Percentiles rank a stretch among this genome's conserved stretches.
These are phyloP conservation scores for Ajuga chamaepitys DNA, from an alignment of 257 asterid species.

Conservation along the genomic window DNA sequence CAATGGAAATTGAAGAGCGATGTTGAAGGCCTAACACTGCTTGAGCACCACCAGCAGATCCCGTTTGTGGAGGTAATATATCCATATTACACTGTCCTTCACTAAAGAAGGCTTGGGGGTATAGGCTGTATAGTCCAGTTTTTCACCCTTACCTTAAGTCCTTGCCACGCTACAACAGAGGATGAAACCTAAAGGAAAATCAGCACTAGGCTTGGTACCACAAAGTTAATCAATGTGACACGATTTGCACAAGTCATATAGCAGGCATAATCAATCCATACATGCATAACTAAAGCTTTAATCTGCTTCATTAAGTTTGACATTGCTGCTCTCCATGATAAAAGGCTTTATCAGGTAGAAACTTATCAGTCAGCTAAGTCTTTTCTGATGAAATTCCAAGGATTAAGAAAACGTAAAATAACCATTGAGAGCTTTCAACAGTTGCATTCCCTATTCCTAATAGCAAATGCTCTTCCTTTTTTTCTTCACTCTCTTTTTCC, in stretches of 20 bases:
- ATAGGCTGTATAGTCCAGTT: background rate
- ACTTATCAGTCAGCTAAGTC: background rate
- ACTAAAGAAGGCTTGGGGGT: background rate
- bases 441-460: too few relatives aligned
- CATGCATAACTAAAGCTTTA: background rate
- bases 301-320: background rate
- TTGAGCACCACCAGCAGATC: slow-evolving; percentile 58
- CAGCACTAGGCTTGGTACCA: too few relatives aligned
- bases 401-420: too few relatives aligned
- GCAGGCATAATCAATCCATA: background rate
- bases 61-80: slow-evolving; percentile 20
- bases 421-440: too few relatives aligned
- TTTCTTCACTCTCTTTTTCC: too few relatives aligned
- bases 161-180: background rate
- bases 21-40: slow-evolving; percentile 61
- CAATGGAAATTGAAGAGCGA: slow-evolving; percentile 50
- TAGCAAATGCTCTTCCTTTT: too few relatives aligned
- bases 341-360: background rate
- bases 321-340: background rate
- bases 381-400: background rate
- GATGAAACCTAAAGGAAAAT: background rate
- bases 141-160: background rate
- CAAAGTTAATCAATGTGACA: background rate
- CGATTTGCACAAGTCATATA: background rate
- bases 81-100: slow-evolving; percentile 24